Evolutionary conservation across 495 filamentous ascomycete species (phyloP).

Genomic region (Cercophora samala): DNA sequence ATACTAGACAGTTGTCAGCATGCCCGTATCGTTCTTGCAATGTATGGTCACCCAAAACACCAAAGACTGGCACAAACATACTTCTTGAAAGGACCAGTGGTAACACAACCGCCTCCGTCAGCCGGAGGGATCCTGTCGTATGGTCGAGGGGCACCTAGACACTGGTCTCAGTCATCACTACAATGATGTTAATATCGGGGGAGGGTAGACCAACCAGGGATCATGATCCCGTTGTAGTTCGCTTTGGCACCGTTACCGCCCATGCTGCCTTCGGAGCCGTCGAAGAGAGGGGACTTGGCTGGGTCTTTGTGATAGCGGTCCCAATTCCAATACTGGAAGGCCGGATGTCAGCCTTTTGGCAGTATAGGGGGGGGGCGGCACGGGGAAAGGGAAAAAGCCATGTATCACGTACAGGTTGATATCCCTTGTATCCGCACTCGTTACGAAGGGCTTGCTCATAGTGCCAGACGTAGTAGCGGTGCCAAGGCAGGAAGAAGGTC

Average conservation of each 20-base stretch:
- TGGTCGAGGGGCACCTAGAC: constrained; percentile 21
- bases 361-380: too few relatives aligned
- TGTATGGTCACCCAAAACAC: too few relatives aligned
- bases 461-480: constrained; percentile 61
- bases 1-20: constrained; percentile 22
- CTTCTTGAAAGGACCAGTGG: constrained; percentile 56
- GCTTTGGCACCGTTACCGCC: constrained; percentile 33
- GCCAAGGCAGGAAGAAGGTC: constrained; percentile 67
- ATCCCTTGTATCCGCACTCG: constrained; percentile 66
- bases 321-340: constrained; percentile 29
- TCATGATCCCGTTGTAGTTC: constrained; percentile 24
- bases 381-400: too few relatives aligned
- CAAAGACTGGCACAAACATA: constrained; percentile 1
- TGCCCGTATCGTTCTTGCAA: too few relatives aligned
- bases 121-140: constrained; percentile 41
- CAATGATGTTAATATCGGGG: too few relatives aligned
- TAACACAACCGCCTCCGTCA: constrained; percentile 63
- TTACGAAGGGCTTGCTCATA: constrained; percentile 64
- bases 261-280: constrained; percentile 32
- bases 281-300: constrained; percentile 26
- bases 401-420: constrained; percentile 17
- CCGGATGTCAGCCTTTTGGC: not conserved
- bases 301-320: constrained; percentile 29
- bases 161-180: too few relatives aligned
- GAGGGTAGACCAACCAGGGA: constrained; percentile 12